These are phyloP conservation scores for Westerdykella sp. DNA, from an alignment of 2,329 filamentous ascomycete genomes.

Conservation along the genomic window DNA sequence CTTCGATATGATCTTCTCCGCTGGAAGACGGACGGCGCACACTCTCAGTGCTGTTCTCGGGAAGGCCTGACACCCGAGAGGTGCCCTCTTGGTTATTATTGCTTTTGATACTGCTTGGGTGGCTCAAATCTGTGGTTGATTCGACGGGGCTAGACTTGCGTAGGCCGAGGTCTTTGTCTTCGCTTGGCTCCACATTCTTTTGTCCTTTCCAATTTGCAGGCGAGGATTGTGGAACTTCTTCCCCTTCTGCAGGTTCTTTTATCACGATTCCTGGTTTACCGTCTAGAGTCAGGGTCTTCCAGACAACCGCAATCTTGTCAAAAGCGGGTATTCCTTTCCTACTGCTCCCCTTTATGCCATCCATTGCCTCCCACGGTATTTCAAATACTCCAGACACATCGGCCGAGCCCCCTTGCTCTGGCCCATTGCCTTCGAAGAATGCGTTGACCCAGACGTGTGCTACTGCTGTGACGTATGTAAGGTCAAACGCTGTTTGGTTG, in stretches of 20 bases:
- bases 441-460: constrained; percentile 97
- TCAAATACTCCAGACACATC: constrained; percentile 66
- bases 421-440: constrained; percentile 79
- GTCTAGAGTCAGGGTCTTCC: constrained; percentile 50
- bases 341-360: constrained; percentile 86
- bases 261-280: constrained; percentile 45
- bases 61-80: constrained; percentile 22
- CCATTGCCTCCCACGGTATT: constrained; percentile 72
- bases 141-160: constrained; percentile 53
- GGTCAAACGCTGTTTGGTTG: constrained; percentile 67
- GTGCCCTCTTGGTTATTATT: constrained; percentile 18
- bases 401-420: constrained; percentile 59
- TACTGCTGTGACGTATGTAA: constrained; percentile 86
- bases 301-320: constrained; percentile 78
- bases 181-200: constrained; percentile 35
- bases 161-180: constrained; percentile 62
- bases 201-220: constrained; percentile 70
- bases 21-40: constrained; percentile 36
- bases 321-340: constrained; percentile 76
- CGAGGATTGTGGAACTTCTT: constrained; percentile 62
- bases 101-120: constrained; percentile 62
- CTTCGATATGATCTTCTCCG: constrained; percentile 23
- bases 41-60: constrained; percentile 34
- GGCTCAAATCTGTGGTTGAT: constrained; percentile 61
- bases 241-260: constrained; percentile 58